Base-by-base conservation (phyloP, 192 early-diverging fungal genomes). In the Paraglomus occultum region DNA sequence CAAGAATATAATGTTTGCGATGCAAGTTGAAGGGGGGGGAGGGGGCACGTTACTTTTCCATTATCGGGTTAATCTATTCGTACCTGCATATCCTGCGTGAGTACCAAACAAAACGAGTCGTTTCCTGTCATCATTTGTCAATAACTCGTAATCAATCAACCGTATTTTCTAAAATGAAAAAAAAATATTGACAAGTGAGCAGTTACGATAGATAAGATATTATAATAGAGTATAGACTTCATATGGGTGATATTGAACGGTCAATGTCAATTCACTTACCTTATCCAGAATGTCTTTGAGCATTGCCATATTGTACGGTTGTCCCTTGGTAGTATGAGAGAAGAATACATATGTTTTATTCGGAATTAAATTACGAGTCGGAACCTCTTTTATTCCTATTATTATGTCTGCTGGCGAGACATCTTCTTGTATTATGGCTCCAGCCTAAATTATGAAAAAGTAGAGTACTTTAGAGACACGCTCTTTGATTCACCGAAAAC, bases 271-370 rank as follows among this genome's bases (percentile, higher is more conserved):
- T 17, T 8, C 2, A 38, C 17, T 46, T 78, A 93, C 90, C 84
- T 94, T 94, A 78, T 97, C 94, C 46, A 99, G 80, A 50, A 96
- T 84, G 50, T 83, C 78, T 73, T 95, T 85, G 57, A 99, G 84
- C 79, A 92, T 88, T 43, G 88, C 87, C 93, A 96, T 95, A 78
- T 96, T 96, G 77, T 95, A 91, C n/a, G 60, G 45, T 63, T 96
- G 95, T 45, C 95, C 97, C 82, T 99, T 99, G 82, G 96, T 94
- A 1, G 95, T 97, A 79, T 99, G 97, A 55, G 95, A 96, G 67
- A 99, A 99, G 77, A 93, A 90, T 40, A 97, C 40, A 78, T 96
- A 97, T 0, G 92, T 96, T 81, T 97, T 97, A 75, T 91, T 80
- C 5, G 87, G 85, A 8, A 97, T 84, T 71, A 99, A 73, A 67